Conservation (phyloP, 2,329 filamentous ascomycete species). For the Sclerotinia spermophila region DNA sequence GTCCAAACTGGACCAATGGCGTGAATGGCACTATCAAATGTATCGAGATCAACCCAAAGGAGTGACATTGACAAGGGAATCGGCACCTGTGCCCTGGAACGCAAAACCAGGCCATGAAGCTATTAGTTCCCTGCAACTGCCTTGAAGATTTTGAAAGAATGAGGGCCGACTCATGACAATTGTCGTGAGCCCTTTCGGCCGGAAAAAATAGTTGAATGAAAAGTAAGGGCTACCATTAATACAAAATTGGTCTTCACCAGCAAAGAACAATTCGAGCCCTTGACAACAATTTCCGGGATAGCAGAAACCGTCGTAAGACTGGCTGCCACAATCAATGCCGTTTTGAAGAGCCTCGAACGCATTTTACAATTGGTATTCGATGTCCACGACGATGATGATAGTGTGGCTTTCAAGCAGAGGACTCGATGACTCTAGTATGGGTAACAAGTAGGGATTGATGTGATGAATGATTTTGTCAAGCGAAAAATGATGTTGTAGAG, state of each 20-base stretch:
- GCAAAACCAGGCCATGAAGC: constrained; percentile 60
- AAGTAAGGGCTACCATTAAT: constrained; percentile 36
- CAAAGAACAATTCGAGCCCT: constrained; percentile 34
- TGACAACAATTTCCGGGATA: constrained; percentile 31
- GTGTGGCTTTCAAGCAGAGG: not conserved
- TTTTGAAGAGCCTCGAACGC: not conserved
- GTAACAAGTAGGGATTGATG: not conserved
- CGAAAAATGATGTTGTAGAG: not conserved
- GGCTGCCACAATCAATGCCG: not conserved
- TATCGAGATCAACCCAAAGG: constrained; percentile 77
- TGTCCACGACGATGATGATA: not conserved
- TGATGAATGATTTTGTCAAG: too few relatives aligned
- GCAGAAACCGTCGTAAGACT: not conserved
- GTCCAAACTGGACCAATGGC: constrained; percentile 67
- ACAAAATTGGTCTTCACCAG: constrained; percentile 33
- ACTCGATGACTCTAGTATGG: not conserved
- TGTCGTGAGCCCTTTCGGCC: too few relatives aligned
- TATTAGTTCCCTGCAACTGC: not conserved
- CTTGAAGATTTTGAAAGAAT: not conserved
- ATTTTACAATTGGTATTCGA: not conserved
- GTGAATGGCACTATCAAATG: constrained; percentile 64
- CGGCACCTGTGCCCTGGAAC: constrained; percentile 62
- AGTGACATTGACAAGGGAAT: constrained; percentile 70
- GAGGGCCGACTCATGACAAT: too few relatives aligned
- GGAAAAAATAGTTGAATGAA: too few relatives aligned